Evolutionary conservation across 2,329 filamentous ascomycete genomes (phyloP), one percentile per base, ranked within the genome.

Genomic region (Penicillium sp.): DNA sequence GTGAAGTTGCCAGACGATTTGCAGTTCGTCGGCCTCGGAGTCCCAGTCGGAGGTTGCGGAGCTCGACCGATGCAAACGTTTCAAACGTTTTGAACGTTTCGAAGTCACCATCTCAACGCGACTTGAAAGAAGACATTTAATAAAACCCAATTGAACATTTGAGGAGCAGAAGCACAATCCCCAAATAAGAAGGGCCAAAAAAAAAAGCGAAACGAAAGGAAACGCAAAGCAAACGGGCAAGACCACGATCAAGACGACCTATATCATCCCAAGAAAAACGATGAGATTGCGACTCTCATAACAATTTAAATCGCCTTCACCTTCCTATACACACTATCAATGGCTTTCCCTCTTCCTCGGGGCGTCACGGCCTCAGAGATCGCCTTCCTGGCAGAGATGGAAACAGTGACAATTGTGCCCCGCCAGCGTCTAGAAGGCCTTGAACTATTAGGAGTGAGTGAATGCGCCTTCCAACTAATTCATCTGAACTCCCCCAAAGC

Each of bases 311-410:
- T 13, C 15, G 6, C n/a, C 15, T 54, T 23, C 9, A 25, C 1
- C 19, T 35, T n/a, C 38, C 15, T 35, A 50, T 37, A 13, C 17
- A n/a, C 17, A 41, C 33, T 2, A 29, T 17, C 65, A 54, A 87
- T 88, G 85, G 85, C 85, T 51, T 81, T 86, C 64, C 83, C 84
- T 62, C 79, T 87, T 42, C 83, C 83, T 40, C 80, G 83, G 62
- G 84, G 88, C 75, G 83, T 97, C 45, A 89, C 90, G 67, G 91
- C 94, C 59, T 82, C 90, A 63, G 94, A 99, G 78, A 89, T 95
- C 46, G 90, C 92, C 50, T 99, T 97, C 71, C 81, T 97, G 29
- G 96, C 93, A 76, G 94, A 99, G 79, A 97, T 97, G 92, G 93
- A 97, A 79, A 85, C 91, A 69, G 89, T 99, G 56, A 97, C 93